These are phyloP conservation scores for Aspergillus biplanus DNA, from an alignment of 495 filamentous ascomycete species.

Conservation along the genomic window DNA sequence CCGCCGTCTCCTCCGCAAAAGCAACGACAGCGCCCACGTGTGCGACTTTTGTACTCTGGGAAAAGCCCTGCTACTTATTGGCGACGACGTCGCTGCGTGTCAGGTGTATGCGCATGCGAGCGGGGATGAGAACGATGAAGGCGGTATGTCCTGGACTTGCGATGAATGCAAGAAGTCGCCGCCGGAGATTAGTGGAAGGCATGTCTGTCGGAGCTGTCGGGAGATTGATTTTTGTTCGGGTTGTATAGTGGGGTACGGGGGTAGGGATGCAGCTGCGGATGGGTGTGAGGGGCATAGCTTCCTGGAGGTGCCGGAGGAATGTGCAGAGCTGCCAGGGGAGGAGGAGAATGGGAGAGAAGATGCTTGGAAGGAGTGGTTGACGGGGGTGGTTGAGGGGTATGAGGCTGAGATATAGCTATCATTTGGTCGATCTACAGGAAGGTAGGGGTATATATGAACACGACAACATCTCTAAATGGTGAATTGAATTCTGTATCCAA, in stretches of 20 bases:
- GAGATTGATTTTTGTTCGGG: not conserved
- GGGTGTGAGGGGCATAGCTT: slow-evolving; percentile 1
- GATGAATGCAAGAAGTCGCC: not conserved
- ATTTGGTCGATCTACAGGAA: slow-evolving; percentile 1
- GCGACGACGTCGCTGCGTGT: not conserved
- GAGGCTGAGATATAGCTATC: not conserved
- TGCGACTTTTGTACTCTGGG: not conserved
- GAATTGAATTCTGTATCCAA: not conserved
- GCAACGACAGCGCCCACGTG: not conserved
- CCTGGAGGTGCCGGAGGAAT: not conserved
- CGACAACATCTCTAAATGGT: not conserved
- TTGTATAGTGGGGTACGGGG: not conserved
- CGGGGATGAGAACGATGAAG: not conserved
- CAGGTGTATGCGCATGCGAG: slow-evolving; percentile 1
- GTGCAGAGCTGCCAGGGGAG: not conserved
- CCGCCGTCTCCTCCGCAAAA: not conserved
- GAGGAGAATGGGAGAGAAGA: not conserved
- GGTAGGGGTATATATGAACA: not conserved
- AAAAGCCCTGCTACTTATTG: not conserved
- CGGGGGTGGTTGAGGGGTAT: not conserved
- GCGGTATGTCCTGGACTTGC: not conserved
- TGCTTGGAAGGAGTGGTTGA: not conserved
- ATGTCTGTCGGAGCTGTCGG: not conserved
- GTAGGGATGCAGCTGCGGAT: not conserved
- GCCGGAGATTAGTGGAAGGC: not conserved